These are phyloP conservation scores for Pestalotiopsis sp. DNA, from an alignment of 2,329 filamentous ascomycete genomes.

Conservation along the genomic window DNA sequence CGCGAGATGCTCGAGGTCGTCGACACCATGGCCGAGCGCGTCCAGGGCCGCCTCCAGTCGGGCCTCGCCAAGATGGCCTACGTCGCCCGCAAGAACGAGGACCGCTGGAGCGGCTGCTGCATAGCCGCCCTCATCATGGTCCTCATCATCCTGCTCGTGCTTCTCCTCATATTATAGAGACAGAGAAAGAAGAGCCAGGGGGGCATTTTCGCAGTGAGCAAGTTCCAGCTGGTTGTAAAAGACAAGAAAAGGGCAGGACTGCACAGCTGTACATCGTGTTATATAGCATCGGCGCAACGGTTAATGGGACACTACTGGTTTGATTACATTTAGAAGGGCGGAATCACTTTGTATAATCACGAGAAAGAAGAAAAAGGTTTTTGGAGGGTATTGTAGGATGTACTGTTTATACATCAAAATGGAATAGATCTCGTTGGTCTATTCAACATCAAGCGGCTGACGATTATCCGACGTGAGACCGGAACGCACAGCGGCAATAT, in stretches of 20 bases:
- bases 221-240: background rate
- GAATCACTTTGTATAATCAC: background rate
- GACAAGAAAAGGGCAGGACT: background rate
- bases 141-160: constrained; percentile 80
- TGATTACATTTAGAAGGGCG: constrained; percentile 13
- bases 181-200: background rate
- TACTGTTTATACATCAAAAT: background rate
- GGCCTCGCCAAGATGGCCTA: constrained; percentile 85
- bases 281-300: constrained; percentile 10
- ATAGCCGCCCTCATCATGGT: constrained; percentile 88
- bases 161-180: constrained; percentile 65
- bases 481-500: background rate
- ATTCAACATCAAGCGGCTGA: background rate
- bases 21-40: constrained; percentile 81
- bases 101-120: constrained; percentile 84
- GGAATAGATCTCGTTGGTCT: background rate
- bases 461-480: background rate
- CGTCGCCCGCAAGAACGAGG: constrained; percentile 89
- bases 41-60: constrained; percentile 80
- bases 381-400: background rate
- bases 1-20: constrained; percentile 83
- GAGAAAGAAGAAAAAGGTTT: background rate
- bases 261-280: background rate
- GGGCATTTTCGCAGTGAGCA: background rate
- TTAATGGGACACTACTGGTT: constrained; percentile 3